Base-by-base conservation (phyloP, 768 basidiomycete genomes). In the Gelatoporia subvermispora region DNA sequence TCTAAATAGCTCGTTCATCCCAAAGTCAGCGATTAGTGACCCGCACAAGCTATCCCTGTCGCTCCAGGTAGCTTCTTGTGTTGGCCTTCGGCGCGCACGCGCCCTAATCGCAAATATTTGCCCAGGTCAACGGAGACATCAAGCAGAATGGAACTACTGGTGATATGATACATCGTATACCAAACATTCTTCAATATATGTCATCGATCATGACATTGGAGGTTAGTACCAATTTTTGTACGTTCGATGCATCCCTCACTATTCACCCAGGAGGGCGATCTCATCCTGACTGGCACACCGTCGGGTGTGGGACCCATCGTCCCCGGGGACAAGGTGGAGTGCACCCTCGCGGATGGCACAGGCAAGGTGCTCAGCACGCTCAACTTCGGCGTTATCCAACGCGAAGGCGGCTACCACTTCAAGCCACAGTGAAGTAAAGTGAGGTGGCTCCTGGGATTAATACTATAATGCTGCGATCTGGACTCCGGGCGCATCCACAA, bases 141-240 rank as follows among this genome's bases (percentile, higher is more conserved):
- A 93, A 88, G 62, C 96, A 99, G 66, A 75, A 88, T 48, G 94
- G 93, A 2, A 82, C 76, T 21, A 93, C 94, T 4, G 66, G 71
- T 13, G 86, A 94, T 64, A 96, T 97, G 93, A 87, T 96, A 38
- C 95, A 94, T 73, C 77, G 75, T 24, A 93, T 98, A 34, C 92
- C 93, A 1, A 75, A 80, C 18, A 75, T 98, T 43, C 86, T 98
- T 54, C 81, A 88, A 54, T 93, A 95, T 61, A 77, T 95, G 47
- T 95, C 93, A 2, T 88, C 91, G 3, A 94, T 99, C 67, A 96
- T 98, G 93, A 85, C 86, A 0, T 76, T 99, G n/a, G 93, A 96
- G 77, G 93, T 88, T 15, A 41, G 60, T 43, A 16, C 41, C 20
- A 31, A 15, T 15, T 46, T 18, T 16, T 39, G 21, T 36, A 24